Percentiles rank a stretch among this genome's conserved stretches.
These are phyloP conservation scores for Metrosideros polymorpha DNA, from an alignment of 441 rosid species.

Conservation along the genomic window DNA sequence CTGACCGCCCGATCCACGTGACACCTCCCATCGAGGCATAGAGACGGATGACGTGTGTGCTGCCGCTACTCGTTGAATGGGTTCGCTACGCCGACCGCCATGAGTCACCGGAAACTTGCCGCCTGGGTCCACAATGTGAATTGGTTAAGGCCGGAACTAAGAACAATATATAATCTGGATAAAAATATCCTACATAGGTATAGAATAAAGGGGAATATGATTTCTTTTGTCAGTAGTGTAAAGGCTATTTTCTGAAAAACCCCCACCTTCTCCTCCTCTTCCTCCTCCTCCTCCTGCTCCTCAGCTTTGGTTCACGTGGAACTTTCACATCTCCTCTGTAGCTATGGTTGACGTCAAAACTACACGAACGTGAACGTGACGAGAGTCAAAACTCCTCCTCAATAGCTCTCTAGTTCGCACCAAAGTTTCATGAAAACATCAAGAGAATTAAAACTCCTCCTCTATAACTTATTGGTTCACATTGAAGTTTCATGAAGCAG, in stretches of 20 bases:
- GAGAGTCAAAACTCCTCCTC: too few species aligned
- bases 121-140: background rate
- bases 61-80: background rate
- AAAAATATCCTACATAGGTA: background rate
- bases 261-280: background rate
- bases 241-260: too few species aligned
- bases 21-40: background rate
- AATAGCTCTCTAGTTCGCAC: too few species aligned
- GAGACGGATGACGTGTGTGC: background rate
- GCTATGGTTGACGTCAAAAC: background rate
- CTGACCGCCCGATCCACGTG: background rate
- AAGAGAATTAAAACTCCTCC: background rate
- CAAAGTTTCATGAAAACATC: too few species aligned
- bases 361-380: fast-evolving
- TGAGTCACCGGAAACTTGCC: background rate
- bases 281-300: too few species aligned
- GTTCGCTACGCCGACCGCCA: background rate
- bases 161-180: background rate
- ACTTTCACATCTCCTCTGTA: background rate
- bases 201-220: background rate
- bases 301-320: background rate
- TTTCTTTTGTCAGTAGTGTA: background rate
- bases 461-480: background rate
- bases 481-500: background rate
- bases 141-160: background rate